Base-by-base conservation (phyloP, 768 basidiomycete species). In the Lentinula sp. region DNA sequence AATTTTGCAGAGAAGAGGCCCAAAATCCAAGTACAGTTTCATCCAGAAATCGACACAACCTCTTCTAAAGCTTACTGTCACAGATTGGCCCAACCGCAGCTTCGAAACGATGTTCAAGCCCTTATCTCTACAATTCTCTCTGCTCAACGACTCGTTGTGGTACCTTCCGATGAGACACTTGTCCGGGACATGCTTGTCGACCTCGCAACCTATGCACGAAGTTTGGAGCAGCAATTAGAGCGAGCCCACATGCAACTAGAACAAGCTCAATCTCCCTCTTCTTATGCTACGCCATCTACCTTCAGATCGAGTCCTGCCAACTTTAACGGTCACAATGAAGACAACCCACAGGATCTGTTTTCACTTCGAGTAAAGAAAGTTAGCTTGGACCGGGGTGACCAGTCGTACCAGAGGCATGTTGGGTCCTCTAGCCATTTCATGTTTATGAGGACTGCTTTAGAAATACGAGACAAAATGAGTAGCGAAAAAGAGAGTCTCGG, bases 71-170 rank as follows among this genome's bases (percentile, higher is more conserved):
- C 7, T 15, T n/a, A 0, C 9, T 9, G 6, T 33, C 16, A 53
- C 32, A 53, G 51, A 15, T n/a, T 39, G 20, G 18, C 51, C n/a
- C 51, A 39, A 9, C 32, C 32, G 8, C 33, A 53, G 10, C 51
- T 35, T 53, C 46, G 46, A 18, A 53, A 35, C 16, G 33, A 53
- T 35, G 74, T 71, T 1, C 60, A 65, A 53, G 60, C 69, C 1
- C 71, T 77, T 45, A 60, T 77, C 13, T 68, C 68, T 42, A 65
- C 69, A 2, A 68, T 78, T 62, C 70, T 79, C 50, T 70, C 69
- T n/a, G 64, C 72, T 12, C 67, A 63, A 12, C 62, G 69, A 12
- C 60, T 23, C 4, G 74, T 72, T 49, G 67, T 67, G 1, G 65
- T 79, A 46, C 57, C 72, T 36, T 68, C 68, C 15, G 69, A 73